These are phyloP conservation scores for Chamaecrista fasciculata DNA, from an alignment of 306 rosid species.

Conservation along the genomic window DNA sequence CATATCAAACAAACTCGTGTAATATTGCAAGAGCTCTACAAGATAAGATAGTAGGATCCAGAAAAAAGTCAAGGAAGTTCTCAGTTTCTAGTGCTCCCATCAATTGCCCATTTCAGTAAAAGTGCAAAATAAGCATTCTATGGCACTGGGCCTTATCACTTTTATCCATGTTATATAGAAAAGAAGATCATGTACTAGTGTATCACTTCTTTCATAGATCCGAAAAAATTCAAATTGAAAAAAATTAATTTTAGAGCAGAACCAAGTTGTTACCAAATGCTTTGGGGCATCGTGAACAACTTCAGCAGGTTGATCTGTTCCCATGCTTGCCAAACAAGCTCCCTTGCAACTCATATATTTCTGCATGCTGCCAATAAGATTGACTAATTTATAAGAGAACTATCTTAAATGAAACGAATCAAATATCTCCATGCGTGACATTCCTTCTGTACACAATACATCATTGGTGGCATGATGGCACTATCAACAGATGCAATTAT, in stretches of 20 bases:
- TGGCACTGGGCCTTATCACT: slow-evolving; percentile 9
- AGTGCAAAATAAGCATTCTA: not conserved
- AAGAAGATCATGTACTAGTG: not conserved
- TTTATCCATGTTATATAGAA: slow-evolving; percentile 8
- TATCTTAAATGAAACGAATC: slow-evolving; percentile 19
- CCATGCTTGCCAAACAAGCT: slow-evolving; percentile 79
- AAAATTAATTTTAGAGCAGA: slow-evolving; percentile 14
- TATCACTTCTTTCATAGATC: not conserved
- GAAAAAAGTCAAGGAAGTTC: not conserved
- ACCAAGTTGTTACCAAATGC: slow-evolving; percentile 59
- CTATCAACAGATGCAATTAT: slow-evolving; percentile 7
- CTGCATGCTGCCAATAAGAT: slow-evolving; percentile 60
- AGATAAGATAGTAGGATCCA: not conserved
- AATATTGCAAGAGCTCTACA: not conserved
- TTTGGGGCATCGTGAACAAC: slow-evolving; percentile 81
- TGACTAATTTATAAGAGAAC: slow-evolving; percentile 9
- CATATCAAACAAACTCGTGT: not conserved
- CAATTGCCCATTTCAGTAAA: not conserved
- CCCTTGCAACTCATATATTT: slow-evolving; percentile 93
- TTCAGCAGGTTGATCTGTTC: slow-evolving; percentile 97
- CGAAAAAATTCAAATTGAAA: not conserved
- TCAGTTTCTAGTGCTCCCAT: slow-evolving; percentile 8
- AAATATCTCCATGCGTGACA: slow-evolving; percentile 24
- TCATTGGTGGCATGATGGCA: slow-evolving; percentile 21
- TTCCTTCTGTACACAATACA: slow-evolving; percentile 9